Conservation (phyloP, 2,329 filamentous ascomycete genomes). For the Fusarium coffeatum region DNA sequence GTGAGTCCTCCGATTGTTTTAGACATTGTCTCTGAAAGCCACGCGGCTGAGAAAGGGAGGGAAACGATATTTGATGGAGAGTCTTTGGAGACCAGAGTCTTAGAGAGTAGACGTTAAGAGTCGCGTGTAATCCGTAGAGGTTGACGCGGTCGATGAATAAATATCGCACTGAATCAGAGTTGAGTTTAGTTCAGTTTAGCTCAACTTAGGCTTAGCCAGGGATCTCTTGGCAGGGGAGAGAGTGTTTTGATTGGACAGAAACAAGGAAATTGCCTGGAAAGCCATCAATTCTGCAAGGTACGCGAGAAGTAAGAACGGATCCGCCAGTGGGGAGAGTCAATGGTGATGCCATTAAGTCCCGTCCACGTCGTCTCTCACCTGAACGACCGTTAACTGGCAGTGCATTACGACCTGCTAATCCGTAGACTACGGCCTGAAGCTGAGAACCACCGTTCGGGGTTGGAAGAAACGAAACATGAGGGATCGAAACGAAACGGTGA, state of each 20-base stretch:
- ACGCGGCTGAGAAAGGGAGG: slow-evolving; percentile 4
- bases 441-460: slow-evolving; percentile 20
- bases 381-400: slow-evolving; percentile 12
- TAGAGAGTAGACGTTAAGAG: background rate
- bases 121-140: background rate
- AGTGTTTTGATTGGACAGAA: slow-evolving; percentile 18
- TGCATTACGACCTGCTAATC: background rate
- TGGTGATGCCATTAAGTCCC: background rate
- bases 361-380: slow-evolving; percentile 13
- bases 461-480: slow-evolving; percentile 28
- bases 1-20: slow-evolving; percentile 6
- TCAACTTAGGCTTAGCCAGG: background rate
- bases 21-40: slow-evolving; percentile 21
- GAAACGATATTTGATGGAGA: background rate
- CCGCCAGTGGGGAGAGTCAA: slow-evolving; percentile 10
- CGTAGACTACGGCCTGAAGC: slow-evolving; percentile 33
- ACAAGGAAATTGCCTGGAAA: slow-evolving; percentile 23
- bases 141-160: background rate
- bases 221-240: slow-evolving; percentile 42
- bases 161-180: background rate
- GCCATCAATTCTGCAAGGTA: slow-evolving; percentile 23
- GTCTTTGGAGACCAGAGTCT: background rate
- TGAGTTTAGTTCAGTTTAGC: slow-evolving; percentile 2
- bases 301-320: slow-evolving; percentile 15
- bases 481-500: slow-evolving; percentile 36